A percentile compares a stretch with the other conserved stretches of the same genome.
phyloP scores from a whole-genome alignment of 169 alveolate species.

The Plasmodium gaboni region DNA sequence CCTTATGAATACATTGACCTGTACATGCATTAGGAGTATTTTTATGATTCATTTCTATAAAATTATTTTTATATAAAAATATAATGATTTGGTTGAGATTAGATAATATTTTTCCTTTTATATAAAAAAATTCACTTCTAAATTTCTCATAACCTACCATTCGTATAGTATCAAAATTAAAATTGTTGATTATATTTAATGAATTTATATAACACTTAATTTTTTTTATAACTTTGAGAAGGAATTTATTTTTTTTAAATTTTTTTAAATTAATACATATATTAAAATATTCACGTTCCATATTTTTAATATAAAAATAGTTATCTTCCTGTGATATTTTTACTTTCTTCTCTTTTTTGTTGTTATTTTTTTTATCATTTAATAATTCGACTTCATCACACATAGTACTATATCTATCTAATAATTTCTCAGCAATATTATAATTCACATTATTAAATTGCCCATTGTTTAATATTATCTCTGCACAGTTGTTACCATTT shows the following conservation, averaged over 20 bases:
- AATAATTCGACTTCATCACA: slow-evolving; percentile 38
- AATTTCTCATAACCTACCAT: slow-evolving; percentile 55
- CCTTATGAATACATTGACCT: slow-evolving; percentile 12
- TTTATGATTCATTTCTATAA: slow-evolving; percentile 37
- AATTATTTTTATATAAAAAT: slow-evolving; percentile 73
- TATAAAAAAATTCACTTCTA: slow-evolving; percentile 46
- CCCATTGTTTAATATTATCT: background rate
- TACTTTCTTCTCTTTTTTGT: slow-evolving; percentile 22
- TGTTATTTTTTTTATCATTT: background rate
- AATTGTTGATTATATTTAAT: slow-evolving; percentile 52
- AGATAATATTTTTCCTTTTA: slow-evolving; percentile 49
- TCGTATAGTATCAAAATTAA: slow-evolving; percentile 60
- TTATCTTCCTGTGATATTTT: slow-evolving; percentile 22
- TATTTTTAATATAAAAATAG: slow-evolving; percentile 39
- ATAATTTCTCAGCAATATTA: slow-evolving; percentile 22
- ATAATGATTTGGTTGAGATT: slow-evolving; percentile 36
- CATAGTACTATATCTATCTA: slow-evolving; percentile 27
- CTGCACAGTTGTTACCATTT: slow-evolving; percentile 15
- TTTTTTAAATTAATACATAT: slow-evolving; percentile 64
- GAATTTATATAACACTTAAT: slow-evolving; percentile 55
- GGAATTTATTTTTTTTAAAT: slow-evolving; percentile 25
- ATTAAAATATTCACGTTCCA: slow-evolving; percentile 40
- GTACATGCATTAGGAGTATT: background rate
- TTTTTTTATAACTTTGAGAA: slow-evolving; percentile 45
- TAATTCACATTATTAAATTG: background rate